Evolutionary conservation across 495 filamentous ascomycete species (phyloP).

Genomic region (Cercophora newfieldiana): DNA sequence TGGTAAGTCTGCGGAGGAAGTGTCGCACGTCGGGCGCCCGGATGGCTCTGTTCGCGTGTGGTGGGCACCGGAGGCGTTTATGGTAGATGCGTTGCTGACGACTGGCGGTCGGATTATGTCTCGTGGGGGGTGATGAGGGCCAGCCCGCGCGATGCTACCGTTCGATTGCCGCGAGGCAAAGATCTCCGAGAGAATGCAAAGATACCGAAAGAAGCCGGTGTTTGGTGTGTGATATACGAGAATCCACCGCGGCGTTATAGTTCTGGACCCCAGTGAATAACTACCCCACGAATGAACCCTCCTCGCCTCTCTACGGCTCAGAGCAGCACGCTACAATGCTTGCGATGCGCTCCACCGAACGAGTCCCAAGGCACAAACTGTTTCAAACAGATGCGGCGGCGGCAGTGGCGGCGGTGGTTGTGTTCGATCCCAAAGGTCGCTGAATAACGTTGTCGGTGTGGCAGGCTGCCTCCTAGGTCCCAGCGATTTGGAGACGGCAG

Average conservation of each 20-base stretch:
- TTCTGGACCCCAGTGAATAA: not conserved
- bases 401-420: not conserved
- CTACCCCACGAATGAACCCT: not conserved
- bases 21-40: conserved; percentile 9
- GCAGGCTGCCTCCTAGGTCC: not conserved
- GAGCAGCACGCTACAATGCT: not conserved
- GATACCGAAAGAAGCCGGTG: not conserved
- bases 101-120: not conserved
- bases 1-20: conserved; percentile 7
- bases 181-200: too few relatives aligned
- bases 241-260: not conserved
- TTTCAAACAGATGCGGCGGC: not conserved
- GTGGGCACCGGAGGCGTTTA: not conserved
- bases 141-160: not conserved
- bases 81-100: not conserved
- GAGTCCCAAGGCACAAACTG: not conserved
- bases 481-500: not conserved
- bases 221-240: not conserved
- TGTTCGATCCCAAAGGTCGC: not conserved
- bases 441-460: conserved; percentile 3
- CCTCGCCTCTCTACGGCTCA: not conserved
- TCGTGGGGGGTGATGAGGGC: not conserved
- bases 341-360: not conserved
- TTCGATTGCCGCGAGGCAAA: not conserved
- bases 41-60: conserved; percentile 9